Evolutionary conservation across 441 rosid genomes (phyloP).

Genomic region (Euphorbia celastroides): DNA sequence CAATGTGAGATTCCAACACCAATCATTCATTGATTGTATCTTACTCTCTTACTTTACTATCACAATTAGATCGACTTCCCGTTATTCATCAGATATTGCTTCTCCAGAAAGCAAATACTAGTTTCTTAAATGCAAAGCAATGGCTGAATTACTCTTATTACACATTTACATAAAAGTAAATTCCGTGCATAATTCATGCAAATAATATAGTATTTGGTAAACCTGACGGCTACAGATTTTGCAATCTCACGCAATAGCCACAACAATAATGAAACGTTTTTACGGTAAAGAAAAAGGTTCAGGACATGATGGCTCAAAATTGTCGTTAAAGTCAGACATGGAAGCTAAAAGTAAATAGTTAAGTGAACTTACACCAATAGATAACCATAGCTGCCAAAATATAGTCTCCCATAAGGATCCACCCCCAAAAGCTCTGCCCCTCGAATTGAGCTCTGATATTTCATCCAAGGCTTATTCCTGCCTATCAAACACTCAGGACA

Average conservation of each 20-base stretch:
- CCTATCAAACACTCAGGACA: slow-evolving; percentile 82
- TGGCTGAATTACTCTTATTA: not conserved
- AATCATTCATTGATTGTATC: no score
- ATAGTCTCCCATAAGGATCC: slow-evolving; percentile 67
- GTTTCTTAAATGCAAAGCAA: no score
- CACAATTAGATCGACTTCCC: not conserved
- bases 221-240: not conserved
- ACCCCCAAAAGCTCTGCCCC: slow-evolving; percentile 81
- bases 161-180: not conserved
- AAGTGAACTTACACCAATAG: slow-evolving; percentile 81
- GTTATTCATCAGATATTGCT: not conserved
- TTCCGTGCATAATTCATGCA: not conserved
- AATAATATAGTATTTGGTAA: not conserved
- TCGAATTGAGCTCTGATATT: slow-evolving; percentile 52
- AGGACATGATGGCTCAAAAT: not conserved
- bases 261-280: not conserved
- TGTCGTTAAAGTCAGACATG: no score
- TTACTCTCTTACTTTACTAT: no score
- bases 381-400: slow-evolving; percentile 83
- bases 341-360: not conserved
- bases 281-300: not conserved
- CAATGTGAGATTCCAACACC: no score
- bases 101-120: not conserved
- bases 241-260: not conserved
- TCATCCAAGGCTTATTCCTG: slow-evolving; percentile 49